Evolutionary conservation across 371 early-diverging fungal genomes (phyloP).

Genomic region (Fennellomyces sp.): DNA sequence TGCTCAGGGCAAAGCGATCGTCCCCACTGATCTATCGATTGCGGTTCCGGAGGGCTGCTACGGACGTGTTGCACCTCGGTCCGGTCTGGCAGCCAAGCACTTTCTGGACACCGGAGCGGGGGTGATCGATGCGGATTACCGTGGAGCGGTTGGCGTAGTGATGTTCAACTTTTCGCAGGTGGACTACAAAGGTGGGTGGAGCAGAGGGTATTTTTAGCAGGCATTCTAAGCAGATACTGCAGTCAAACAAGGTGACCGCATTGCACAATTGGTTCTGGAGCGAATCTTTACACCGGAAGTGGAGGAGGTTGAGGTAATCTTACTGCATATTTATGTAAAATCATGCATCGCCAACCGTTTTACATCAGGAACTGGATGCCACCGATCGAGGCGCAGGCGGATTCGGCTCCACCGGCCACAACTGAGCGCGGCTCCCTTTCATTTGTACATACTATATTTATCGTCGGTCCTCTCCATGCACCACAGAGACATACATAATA

Average conservation of each 20-base stretch:
- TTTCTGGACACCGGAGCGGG: slow-evolving; percentile 96
- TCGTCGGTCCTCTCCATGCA: background rate
- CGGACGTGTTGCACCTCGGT: slow-evolving; percentile 95
- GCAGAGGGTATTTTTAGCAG: slow-evolving; percentile 66
- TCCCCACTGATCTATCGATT: slow-evolving; percentile 84
- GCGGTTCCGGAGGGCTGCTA: slow-evolving; percentile 88
- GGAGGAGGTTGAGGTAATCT: slow-evolving; percentile 69
- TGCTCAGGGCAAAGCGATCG: slow-evolving; percentile 71
- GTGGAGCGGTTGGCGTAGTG: slow-evolving; percentile 80
- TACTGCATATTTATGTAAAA: background rate
- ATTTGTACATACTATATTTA: background rate
- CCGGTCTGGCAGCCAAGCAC: slow-evolving; percentile 91
- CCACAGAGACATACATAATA: too few relatives aligned
- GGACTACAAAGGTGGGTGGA: slow-evolving; percentile 76
- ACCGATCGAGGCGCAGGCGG: slow-evolving; percentile 89
- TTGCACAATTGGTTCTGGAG: slow-evolving; percentile 97
- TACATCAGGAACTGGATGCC: slow-evolving; percentile 59
- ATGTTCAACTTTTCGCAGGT: slow-evolving; percentile 89
- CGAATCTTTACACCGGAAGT: slow-evolving; percentile 83
- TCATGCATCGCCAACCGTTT: background rate
- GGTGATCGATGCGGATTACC: slow-evolving; percentile 96
- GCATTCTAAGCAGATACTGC: slow-evolving; percentile 35
- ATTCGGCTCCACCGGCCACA: slow-evolving; percentile 93
- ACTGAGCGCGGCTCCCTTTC: slow-evolving; percentile 13
- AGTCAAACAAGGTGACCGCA: slow-evolving; percentile 90